These are phyloP conservation scores for Calamus simplicifolius DNA, from an alignment of 176 grass and related monocot genomes.

Conservation along the genomic window DNA sequence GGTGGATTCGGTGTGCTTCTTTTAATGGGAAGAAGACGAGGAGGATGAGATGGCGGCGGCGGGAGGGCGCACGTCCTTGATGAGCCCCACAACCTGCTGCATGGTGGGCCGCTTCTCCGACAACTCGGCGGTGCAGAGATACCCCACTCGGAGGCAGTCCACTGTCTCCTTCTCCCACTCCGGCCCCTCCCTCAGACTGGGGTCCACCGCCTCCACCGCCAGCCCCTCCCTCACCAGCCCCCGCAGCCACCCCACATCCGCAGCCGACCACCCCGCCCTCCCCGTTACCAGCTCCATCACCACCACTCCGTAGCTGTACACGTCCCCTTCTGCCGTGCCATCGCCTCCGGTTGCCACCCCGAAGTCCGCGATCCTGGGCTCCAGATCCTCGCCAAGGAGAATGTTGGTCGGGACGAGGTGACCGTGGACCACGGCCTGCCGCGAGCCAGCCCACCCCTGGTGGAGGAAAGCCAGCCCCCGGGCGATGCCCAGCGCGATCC, in stretches of 20 bases:
- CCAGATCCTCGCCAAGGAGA: slow-evolving; percentile 67
- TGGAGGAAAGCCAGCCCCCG: slow-evolving; percentile 82
- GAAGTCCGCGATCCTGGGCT: slow-evolving; percentile 66
- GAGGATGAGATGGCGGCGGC: too few species aligned
- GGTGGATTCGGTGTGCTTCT: too few species aligned
- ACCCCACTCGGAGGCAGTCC: too few species aligned
- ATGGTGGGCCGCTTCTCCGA: too few species aligned
- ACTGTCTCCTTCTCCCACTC: too few species aligned
- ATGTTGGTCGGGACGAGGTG: slow-evolving; percentile 67
- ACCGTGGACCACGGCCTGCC: slow-evolving; percentile 44
- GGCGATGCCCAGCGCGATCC: slow-evolving; percentile 63
- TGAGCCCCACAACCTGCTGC: too few species aligned
- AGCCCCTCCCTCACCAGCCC: slow-evolving; percentile 41
- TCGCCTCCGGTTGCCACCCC: neutral
- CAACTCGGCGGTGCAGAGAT: too few species aligned
- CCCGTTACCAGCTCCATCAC: slow-evolving; percentile 82
- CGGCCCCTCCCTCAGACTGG: slow-evolving; percentile 9
- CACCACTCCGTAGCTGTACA: slow-evolving; percentile 57
- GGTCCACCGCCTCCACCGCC: slow-evolving; percentile 48
- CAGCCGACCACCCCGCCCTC: slow-evolving; percentile 4
- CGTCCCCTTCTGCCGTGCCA: slow-evolving; percentile 32
- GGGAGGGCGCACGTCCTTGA: too few species aligned
- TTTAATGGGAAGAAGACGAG: too few species aligned
- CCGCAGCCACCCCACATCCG: slow-evolving; percentile 41
- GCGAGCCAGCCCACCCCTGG: slow-evolving; percentile 72